Conservation (phyloP, 805 yeast species). For the Candida pseudofarinosa region DNA sequence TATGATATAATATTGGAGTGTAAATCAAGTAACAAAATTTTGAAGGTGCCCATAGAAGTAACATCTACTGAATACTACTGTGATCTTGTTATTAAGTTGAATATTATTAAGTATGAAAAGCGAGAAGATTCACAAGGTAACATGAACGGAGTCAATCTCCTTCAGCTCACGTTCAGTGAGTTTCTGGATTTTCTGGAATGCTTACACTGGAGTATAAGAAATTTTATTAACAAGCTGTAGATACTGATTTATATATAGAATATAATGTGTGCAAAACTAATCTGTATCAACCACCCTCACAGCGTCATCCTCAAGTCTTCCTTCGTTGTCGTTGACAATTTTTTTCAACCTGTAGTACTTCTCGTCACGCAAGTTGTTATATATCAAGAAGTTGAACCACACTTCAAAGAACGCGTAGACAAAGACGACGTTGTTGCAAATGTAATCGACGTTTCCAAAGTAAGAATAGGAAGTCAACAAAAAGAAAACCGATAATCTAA, state of each 20-base stretch:
- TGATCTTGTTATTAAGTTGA: constrained; percentile 33
- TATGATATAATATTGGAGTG: constrained; percentile 22
- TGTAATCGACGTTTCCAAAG: constrained; percentile 35
- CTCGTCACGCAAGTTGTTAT: constrained; percentile 62
- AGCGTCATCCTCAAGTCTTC: constrained; percentile 25
- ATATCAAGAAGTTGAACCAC: constrained; percentile 65
- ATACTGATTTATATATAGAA: constrained; percentile 1
- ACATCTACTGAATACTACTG: constrained; percentile 41
- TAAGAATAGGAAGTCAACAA: constrained; percentile 47
- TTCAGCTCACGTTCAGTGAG: constrained; percentile 48
- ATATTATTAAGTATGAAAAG: constrained; percentile 26
- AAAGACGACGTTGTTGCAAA: constrained; percentile 64
- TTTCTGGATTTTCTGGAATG: constrained; percentile 52
- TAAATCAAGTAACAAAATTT: constrained; percentile 9
- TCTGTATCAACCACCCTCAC: constrained; percentile 28
- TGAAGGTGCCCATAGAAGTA: constrained; percentile 27
- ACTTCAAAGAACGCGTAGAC: constrained; percentile 59
- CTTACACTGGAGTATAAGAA: constrained; percentile 48
- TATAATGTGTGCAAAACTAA: background rate
- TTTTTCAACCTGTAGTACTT: constrained; percentile 45
- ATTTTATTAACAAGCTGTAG: constrained; percentile 19
- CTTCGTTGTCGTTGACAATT: constrained; percentile 33
- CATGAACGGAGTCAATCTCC: constrained; percentile 32
- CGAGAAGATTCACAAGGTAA: constrained; percentile 22
- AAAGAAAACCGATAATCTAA: constrained; percentile 50